Conservation (phyloP, 208 protist species). For the Acanthamoeba lenticulata region DNA sequence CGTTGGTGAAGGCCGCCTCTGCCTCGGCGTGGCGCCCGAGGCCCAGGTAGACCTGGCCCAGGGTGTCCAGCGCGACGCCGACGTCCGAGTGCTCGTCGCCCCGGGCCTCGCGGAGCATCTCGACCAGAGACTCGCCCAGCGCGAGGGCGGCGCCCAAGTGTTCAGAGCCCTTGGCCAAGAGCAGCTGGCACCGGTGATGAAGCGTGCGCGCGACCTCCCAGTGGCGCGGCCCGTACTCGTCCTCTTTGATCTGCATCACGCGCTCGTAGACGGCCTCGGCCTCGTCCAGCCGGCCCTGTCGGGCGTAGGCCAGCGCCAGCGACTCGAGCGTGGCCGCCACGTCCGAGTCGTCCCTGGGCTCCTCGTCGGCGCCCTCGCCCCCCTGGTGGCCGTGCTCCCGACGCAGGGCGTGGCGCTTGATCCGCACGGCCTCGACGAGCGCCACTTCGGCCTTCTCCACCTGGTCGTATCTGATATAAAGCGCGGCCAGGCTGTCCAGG, state of each 20-base stretch:
- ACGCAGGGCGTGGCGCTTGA: not conserved
- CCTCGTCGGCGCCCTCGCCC: too few species aligned
- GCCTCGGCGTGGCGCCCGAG: not conserved
- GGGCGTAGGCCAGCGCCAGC: not conserved
- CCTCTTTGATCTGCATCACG: slow-evolving; percentile 5
- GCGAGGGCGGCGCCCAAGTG: not conserved
- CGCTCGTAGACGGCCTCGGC: slow-evolving; percentile 16
- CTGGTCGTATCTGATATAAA: slow-evolving; percentile 25
- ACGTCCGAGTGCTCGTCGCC: slow-evolving; percentile 11
- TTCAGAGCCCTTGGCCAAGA: not conserved
- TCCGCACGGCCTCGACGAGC: not conserved
- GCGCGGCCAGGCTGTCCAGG: not conserved
- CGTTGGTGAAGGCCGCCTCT: not conserved
- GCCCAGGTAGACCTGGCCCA: not conserved
- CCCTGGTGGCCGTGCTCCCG: not conserved
- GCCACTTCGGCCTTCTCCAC: slow-evolving; percentile 33
- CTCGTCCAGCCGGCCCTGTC: not conserved
- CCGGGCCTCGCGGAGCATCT: not conserved
- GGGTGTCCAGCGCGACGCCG: not conserved
- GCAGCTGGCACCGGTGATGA: not conserved
- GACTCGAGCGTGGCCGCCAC: not conserved
- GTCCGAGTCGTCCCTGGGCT: not conserved
- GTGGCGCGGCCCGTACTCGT: not conserved
- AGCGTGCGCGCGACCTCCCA: slow-evolving; percentile 24
- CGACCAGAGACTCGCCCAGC: not conserved